Evolutionary conservation across 768 basidiomycete genomes (phyloP), one percentile per base, ranked within the genome.

Genomic region (Russula virescens): DNA sequence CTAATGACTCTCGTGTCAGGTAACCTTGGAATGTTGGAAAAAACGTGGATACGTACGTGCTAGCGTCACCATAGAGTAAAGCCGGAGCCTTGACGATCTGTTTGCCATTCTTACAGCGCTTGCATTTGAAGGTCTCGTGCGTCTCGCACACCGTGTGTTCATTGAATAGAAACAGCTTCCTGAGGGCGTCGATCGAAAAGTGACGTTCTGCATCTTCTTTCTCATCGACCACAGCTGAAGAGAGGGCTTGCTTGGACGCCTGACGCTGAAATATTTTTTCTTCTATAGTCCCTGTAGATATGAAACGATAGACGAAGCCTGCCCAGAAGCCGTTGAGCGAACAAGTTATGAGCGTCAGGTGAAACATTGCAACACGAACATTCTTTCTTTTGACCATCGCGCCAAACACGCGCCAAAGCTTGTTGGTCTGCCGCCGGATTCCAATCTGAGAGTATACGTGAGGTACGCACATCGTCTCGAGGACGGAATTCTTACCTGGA

Each of bases 241-340:
- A 98, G 13, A 98, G 83, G 2, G 95, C 92, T 73, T 96, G 94
- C 74, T 99, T 99, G 67, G 87, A 89, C 16, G 90, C 94, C 75
- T 99, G 97, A 50, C 97, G 81, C 73, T 99, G 97, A 74, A 98
- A 98, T 66, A 98, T 97, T 79, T 98, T 98, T 76, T 98, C 96
- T 74, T 98, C 95, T 64, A 98, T 97, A 1, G 95, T 97, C 2
- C 95, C 96, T 0, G 94, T 94, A 5, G 92, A 89, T 67, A 98
- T 95, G 75, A 98, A 99, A 25, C 96, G 91, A 73, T 98, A 99
- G 4, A 98, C 96, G 68, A 99, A 99, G 70, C 94, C 93, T 96
- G 54, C 4, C 25, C 18, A 46, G 18, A 47, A 23, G 16, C 55
- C 13, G 57, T 42, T 38, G 21, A 31, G 50, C 66, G 47, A 64